Evolutionary conservation across 306 rosid species (phyloP), one percentile per base, ranked within the genome.

Genomic region (Trifolium pratense): DNA sequence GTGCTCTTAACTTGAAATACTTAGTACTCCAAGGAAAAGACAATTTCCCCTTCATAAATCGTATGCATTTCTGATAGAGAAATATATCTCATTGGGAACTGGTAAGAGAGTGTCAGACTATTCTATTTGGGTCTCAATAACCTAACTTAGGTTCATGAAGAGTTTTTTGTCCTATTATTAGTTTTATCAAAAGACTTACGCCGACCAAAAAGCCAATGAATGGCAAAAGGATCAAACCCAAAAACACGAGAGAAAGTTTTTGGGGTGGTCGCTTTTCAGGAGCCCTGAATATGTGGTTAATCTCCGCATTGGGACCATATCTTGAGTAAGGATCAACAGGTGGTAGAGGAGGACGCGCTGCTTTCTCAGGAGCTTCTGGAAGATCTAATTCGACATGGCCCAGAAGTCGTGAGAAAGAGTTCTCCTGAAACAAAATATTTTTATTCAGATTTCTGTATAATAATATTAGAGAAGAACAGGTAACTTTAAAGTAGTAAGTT

Each of bases 331-430:
- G 89, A 90, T 95, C 89, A 71, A 84, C 87, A 63, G 89, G 83
- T 12, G 55, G 90, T 15, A 74, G 59, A 77, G 99, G 99, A 79
- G 92, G 97, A 65, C 89, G 93, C 26, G 90, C 74, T 37, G 96
- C 91, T 80, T 88, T 95, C 83, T 90, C 97, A 66, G 97, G 97
- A 79, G 97, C 93, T 75, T 88, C 97, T 3, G 99, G 99, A 77
- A 95, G 93, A 87, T 95, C 99, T 80, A 95, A 80, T 68, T 91
- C 96, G 3, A 95, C 74, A 31, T 82, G 84, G 82, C 99, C 97
- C 40, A 95, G 78, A 46, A 68, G 84, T 79, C 64, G 76, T 5
- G 90, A 79, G 89, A 95, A 88, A 69, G 99, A 95, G 86, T 95
- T 95, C 80, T 95, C 99, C 99, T 95, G 92, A 71, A 73, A 80